phyloP scores from a whole-genome alignment of 495 filamentous ascomycete genomes.

The Venustampulla echinocandica region DNA sequence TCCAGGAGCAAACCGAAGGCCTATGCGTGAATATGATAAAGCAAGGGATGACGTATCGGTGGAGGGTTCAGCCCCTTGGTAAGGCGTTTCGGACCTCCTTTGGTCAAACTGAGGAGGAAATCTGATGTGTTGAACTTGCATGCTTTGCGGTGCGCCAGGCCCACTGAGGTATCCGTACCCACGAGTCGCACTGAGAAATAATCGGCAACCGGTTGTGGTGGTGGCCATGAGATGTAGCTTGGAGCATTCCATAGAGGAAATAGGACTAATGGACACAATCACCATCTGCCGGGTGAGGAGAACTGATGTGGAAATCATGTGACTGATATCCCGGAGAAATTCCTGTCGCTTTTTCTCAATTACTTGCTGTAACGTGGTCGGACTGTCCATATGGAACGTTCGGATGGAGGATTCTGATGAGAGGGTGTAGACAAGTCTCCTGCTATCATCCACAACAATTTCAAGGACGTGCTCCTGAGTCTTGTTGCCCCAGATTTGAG shows the following conservation, averaged over 20 bases:
- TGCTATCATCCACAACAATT: constrained; percentile 80
- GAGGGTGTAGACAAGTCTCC: constrained; percentile 82
- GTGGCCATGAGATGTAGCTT: constrained; percentile 84
- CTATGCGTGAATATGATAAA: constrained; percentile 45
- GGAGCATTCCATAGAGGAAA: constrained; percentile 69
- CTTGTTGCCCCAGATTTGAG: constrained; percentile 44
- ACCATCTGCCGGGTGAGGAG: constrained; percentile 56
- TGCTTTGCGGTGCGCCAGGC: constrained; percentile 73
- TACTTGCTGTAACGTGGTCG: constrained; percentile 41
- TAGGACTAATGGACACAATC: constrained; percentile 77
- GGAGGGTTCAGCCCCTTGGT: constrained; percentile 21
- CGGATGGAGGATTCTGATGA: constrained; percentile 78
- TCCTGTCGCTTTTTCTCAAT: constrained; percentile 47
- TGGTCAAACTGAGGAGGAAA: too few species aligned
- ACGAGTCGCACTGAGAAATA: constrained; percentile 85
- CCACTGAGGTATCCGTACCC: constrained; percentile 59
- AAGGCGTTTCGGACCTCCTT: constrained; percentile 30
- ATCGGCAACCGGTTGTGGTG: constrained; percentile 80
- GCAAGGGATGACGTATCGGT: constrained; percentile 36
- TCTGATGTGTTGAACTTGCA: constrained; percentile 93
- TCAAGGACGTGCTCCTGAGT: constrained; percentile 55
- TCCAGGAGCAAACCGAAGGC: constrained; percentile 71
- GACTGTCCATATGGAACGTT: constrained; percentile 65
- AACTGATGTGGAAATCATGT: constrained; percentile 63
- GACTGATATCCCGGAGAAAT: constrained; percentile 56